Percentiles rank a stretch among this genome's conserved stretches.
These are phyloP conservation scores for Corymbia citriodora DNA, from an alignment of 441 rosid genomes.

Conservation along the genomic window DNA sequence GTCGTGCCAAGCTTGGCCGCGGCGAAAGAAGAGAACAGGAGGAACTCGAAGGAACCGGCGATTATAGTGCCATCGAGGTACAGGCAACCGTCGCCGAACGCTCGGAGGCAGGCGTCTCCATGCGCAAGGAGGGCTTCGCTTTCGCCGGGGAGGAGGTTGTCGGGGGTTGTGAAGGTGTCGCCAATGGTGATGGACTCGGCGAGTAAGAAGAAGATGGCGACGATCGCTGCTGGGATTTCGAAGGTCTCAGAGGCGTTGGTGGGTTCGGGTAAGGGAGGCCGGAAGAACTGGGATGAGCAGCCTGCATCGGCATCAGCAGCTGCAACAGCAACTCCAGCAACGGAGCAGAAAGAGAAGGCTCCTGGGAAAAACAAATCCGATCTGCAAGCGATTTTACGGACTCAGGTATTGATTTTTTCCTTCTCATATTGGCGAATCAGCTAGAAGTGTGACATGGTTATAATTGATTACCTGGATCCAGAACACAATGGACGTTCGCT, in stretches of 20 bases:
- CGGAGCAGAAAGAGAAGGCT: conserved; percentile 47
- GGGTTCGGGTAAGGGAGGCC: conserved; percentile 38
- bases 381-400: conserved; percentile 64
- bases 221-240: conserved; percentile 54
- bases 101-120: conserved; percentile 71
- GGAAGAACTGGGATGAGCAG: conserved; percentile 76
- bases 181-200: conserved; percentile 57
- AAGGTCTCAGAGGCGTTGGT: conserved; percentile 66
- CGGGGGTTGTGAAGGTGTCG: conserved; percentile 59
- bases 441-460: background rate
- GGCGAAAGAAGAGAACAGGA: conserved; percentile 76
- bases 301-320: conserved; percentile 3
- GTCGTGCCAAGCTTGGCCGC: conserved; percentile 73
- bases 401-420: conserved; percentile 48
- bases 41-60: conserved; percentile 59
- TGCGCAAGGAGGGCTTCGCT: conserved; percentile 58
- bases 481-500: background rate
- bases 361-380: conserved; percentile 45
- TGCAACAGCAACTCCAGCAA: conserved; percentile 5
- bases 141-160: conserved; percentile 78
- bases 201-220: conserved; percentile 73
- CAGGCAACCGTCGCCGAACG: conserved; percentile 80
- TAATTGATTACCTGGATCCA: background rate
- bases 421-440: background rate
- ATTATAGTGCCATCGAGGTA: conserved; percentile 91